Evolutionary conservation across 306 rosid species (phyloP), one percentile per base, ranked within the genome.

Genomic region (Erythrophleum fordii): DNA sequence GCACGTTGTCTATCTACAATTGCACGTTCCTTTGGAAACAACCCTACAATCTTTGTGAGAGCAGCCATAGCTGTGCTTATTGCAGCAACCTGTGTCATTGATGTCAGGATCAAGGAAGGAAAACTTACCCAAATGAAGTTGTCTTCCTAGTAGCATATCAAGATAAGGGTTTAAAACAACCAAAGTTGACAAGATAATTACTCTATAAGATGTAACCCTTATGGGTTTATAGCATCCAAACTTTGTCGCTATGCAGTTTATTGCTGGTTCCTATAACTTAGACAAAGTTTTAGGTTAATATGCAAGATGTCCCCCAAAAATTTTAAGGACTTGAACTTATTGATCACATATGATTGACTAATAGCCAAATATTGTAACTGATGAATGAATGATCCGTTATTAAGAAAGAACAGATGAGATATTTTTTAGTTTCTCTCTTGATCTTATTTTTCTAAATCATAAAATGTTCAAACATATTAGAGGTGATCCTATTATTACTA

Each of bases 41-140:
- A 95, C 29, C 98, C 91, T 4, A 86, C 86, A 17, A 95, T 95
- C 90, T 95, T 95, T 75, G 97, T 95, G 80, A 95, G 97, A 88
- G 99, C 99, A 71, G 98, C 96, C 98, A 93, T 91, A 69, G 99
- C 99, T 13, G 98, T 93, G 88, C 93, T 95, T 87, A 95, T 95
- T 66, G 95, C 98, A 80, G 99, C 89, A 85, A 91, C 99, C 99
- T 95, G 93, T 72, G 77, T 18, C 79, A 81, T 61, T 72, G 84
- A 71, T 45, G 77, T 37, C 61, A 37, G 64, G 34, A 74, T 70
- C 34, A 70, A 77, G 80, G 45, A 73, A 76, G 35, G 70, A 41
- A 77, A 66, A 76, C 78, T 73, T 72, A 60, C 60, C 58, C 48
- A 65, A 71, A 39, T 71, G 68, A 79, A 78, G 51, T 74, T 49